Evolutionary conservation across 2,329 filamentous ascomycete genomes (phyloP), one percentile per base, ranked within the genome.

Genomic region (Cercospora nicotianae): DNA sequence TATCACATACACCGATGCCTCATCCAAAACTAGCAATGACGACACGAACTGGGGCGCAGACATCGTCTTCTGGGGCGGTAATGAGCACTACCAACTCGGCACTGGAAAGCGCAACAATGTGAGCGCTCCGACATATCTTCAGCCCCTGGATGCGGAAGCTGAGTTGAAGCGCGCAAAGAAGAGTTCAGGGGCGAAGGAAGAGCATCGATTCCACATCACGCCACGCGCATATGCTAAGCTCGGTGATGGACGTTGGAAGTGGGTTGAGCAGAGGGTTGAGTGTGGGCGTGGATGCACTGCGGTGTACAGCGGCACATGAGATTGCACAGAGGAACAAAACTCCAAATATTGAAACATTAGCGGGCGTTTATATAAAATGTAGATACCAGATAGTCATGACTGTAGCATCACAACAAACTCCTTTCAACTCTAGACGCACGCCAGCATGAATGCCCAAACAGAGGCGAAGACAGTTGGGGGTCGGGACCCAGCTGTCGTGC

Each of bases 1-100:
- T 77, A 87, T 91, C 31, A 84, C 93, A 5, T 77, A 77, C 66
- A 71, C 73, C 33, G 81, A 84, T 16, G 85, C 89, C 1, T 81
- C 84, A 2, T 78, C 74, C 69, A 80, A 77, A 64, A 79, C 69
- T 74, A 73, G 79, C 16, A 85, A 85, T 1, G 90, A 91, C 72
- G 91, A 93, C 75, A 92, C 89, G 1, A 94, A 95, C 77, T 97
- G 90, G 87, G 95, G 95, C 60, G 89, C 91, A 4, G 95, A 98
- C 77, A 89, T 94, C 31, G 79, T 98, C 1, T 96, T 92, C 84
- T 99, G 94, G 92, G 95, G 95, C 69, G 93, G 93, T 63, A 99
- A 98, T 75, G 94, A 98, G 81, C 87, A 90, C 77, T 97, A 91
- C 79, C 95, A 99, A 80, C 87, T 99, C 28, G 95, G 95, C 12